phyloP scores from a whole-genome alignment of 208 protist genomes.

The Leishmania arabica region DNA sequence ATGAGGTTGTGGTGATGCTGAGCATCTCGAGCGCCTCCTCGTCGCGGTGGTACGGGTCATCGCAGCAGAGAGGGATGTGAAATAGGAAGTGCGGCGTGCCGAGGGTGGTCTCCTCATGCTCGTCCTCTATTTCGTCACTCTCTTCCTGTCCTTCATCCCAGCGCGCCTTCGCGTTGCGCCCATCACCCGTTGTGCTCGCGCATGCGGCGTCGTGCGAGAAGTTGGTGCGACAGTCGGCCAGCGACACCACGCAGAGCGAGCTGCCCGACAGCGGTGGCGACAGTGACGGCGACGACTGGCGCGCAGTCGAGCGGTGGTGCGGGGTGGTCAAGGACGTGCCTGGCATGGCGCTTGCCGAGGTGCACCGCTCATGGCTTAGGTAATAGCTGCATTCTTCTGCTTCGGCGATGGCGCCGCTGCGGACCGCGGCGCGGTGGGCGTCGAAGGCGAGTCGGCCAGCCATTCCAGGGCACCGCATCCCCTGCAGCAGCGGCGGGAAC shows the following conservation, averaged over 20 bases:
- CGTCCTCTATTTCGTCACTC: not conserved
- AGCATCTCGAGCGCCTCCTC: conserved; percentile 54
- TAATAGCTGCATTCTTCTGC: conserved; percentile 35
- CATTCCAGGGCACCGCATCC: conserved; percentile 24
- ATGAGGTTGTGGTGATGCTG: conserved; percentile 51
- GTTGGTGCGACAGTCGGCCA: conserved; percentile 14
- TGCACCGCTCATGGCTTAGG: conserved; percentile 16
- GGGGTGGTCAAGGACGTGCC: not conserved
- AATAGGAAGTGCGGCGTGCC: conserved; percentile 4
- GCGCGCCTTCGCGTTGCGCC: not conserved
- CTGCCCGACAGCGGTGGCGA: not conserved
- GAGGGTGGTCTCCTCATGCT: not conserved
- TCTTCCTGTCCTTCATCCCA: not conserved
- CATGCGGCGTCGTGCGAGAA: not conserved
- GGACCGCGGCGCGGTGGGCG: conserved; percentile 27
- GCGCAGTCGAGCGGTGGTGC: not conserved
- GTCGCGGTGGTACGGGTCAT: conserved; percentile 63
- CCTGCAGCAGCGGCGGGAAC: conserved; percentile 4
- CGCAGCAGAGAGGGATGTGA: conserved; percentile 34
- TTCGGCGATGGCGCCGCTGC: conserved; percentile 12
- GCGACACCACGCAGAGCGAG: conserved; percentile 21
- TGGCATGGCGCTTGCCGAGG: not conserved
- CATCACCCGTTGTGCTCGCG: not conserved
- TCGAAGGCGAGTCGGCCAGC: conserved; percentile 25
- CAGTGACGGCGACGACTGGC: not conserved